Base-by-base conservation (phyloP, 2,329 filamentous ascomycete species). In the Calonectria honghensis region DNA sequence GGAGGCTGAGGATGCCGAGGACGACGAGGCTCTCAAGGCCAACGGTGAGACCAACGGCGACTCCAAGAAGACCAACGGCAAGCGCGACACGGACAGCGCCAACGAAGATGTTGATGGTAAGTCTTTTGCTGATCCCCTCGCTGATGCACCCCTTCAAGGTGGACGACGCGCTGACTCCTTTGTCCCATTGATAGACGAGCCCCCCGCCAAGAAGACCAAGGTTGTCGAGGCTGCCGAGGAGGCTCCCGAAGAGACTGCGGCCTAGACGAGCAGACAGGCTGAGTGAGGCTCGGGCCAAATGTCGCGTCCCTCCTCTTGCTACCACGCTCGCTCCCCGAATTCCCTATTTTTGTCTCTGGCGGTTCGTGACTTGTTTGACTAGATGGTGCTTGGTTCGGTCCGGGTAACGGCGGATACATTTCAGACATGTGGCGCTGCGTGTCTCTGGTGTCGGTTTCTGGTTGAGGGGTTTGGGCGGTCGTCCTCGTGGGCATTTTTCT, bases 1-100 rank as follows among this genome's bases (percentile, higher is more conserved):
- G 9, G 83, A 82, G 5, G 83, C 67, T 5, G 80, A 78, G 7
- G 82, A 81, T 7, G 79, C 75, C 4, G 79, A 78, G 2, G 82
- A 76, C 27, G 82, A 80, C 3, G 80, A 75, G 0, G 83, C 83
- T 7, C 68, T 45, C 52, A 77, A 80, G 61, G 78, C 78, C 31
- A 79, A 82, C 27, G 77, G 78, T 7, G 81, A 84, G 24, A 75
- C 77, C 35, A 77, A 79, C 27, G 77, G 79, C 50, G 76, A 79
- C 13, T 77, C 76, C 39, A 80, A 81, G 73, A 78, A 79, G 35
- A 71, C 76, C 9, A 79, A 68, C 70, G 70, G 66, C 57, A 73
- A 73, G 66, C 71, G 71, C 61, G 57, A 64, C 57, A 64, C 64
- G n/a, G 71, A 69, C 16, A 50, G 65, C 27, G 48, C 66, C 48